Base-by-base conservation (phyloP, 208 protist genomes). In the Crithidia mellificae region DNA sequence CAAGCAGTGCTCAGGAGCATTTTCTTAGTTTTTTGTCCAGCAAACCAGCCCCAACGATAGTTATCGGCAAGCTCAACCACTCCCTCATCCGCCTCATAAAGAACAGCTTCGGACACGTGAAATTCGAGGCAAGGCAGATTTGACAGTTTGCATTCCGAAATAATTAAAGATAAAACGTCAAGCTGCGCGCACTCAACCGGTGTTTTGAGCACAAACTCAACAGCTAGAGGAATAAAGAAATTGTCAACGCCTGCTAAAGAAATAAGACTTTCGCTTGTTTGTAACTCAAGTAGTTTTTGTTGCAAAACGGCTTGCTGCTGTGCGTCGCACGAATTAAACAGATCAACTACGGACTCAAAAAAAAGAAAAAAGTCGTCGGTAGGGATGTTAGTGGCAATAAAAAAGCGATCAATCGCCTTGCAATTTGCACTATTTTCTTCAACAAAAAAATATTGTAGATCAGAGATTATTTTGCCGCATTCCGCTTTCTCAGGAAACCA, bases 11-110 rank as follows among this genome's bases (percentile, higher is more conserved):
- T 62, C 11, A 25, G 36, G 2, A 38, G n/a, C 44, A 65, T 55
- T 43, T 43, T 43, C 22, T 12, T 24, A 2, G 59, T 65, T 30
- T 44, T 65, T 12, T 41, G 17, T 6, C 59, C 46, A 2, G 22
- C 0, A 41, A 55, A 5, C 59, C 59, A 65, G 1, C 59, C 59
- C 47, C 59, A 65, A 12, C 46, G 44, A 30, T 65, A 65, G 47
- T 15, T 65, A 2, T 6, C 1, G 41, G 46, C 12, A 43, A 65
- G 5, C 2, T 46, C 12, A 6, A 2, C 19, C 22, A 65, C 30
- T 43, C 43, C 12, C 0, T 38, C 32, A 30, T 32, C 20, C 0
- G 29, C 25, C 0, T 2, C 20, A 11, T 20, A 15, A 1, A 55
- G 20, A 46, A 65, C 32, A 12, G 19, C 39, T 24, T 65, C 30